Base-by-base conservation (phyloP, 179 eudicot species). In the Gypsophila paniculata region DNA sequence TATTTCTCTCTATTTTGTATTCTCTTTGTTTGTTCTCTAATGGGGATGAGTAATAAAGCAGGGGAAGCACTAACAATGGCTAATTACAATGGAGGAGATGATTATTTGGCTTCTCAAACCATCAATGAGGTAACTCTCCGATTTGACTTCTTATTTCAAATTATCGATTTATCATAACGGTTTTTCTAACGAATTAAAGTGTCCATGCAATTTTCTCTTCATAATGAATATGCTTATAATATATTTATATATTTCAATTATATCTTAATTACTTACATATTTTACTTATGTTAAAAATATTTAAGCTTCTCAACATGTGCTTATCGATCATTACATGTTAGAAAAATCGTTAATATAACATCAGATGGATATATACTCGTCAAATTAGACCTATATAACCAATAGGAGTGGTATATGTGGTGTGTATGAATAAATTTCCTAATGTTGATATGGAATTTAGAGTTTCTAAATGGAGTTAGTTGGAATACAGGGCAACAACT, bases 61-160 rank as follows among this genome's bases (percentile, higher is more conserved):
- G 75, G 69, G 63, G 42, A 70, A 19, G 38, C 49, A 58, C 12
- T 36, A 25, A 59, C 4, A 57, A 86, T 86, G 89, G 84, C 67
- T 25, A 67, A 86, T 62, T 82, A 60, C 72, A 80, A 63, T 75
- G 55, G 69, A 53, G 75, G 73, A 66, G 81, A 79, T 11, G 76
- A 71, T 0, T 83, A 68, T 57, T 12, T 81, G 51, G 80, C 76
- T 64, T 8, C 84, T 32, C 80, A 78, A 58, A 65, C 66, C 26
- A 52, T 75, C 13, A 79, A 84, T 26, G 76, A 86, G 87, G 89
- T 46, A 10, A 34, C 29, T 6, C 42, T 46, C 23, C 0, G 14
- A 52, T 15, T 52, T 18, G 0, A 26, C 19, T 61, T 29, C 46
- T 42, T 42, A 23, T 22, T 60, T 26, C 39, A 26, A 23, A 60